These are phyloP conservation scores for Rhodotorula paludigena DNA, from an alignment of 768 basidiomycete genomes.

Conservation along the genomic window DNA sequence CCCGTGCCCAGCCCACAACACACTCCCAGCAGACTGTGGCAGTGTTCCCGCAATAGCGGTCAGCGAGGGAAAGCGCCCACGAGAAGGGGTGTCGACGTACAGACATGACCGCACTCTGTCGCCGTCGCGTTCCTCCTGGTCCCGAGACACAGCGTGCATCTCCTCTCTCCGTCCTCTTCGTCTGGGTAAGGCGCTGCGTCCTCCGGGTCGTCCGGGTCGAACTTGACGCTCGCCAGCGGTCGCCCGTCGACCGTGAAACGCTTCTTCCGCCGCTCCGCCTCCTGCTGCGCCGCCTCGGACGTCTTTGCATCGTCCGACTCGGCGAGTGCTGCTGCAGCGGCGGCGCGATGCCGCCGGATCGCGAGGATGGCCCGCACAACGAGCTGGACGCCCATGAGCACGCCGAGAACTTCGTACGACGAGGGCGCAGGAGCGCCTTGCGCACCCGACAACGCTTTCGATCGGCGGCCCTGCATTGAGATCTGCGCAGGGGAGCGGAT, in stretches of 20 bases:
- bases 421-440: constrained; percentile 14
- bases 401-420: constrained; percentile 44
- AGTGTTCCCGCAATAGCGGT: not conserved
- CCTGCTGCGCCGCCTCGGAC: not conserved
- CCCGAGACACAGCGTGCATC: constrained; percentile 43
- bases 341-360: constrained; percentile 14
- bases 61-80: not conserved
- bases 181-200: constrained; percentile 31
- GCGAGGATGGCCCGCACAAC: constrained; percentile 33
- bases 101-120: constrained; percentile 44
- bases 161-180: constrained; percentile 31
- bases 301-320: not conserved
- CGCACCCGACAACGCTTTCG: not conserved
- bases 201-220: constrained; percentile 43
- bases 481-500: constrained; percentile 13
- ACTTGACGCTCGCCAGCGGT: constrained; percentile 33
- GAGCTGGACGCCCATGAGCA: constrained; percentile 42
- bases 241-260: constrained; percentile 37
- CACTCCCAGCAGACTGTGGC: constrained; percentile 42
- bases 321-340: not conserved
- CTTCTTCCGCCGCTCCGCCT: constrained; percentile 13
- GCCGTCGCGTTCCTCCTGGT: constrained; percentile 39
- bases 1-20: constrained; percentile 43
- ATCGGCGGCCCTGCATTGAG: constrained; percentile 35
- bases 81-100: constrained; percentile 15